Base-by-base conservation (phyloP, 2,329 filamentous ascomycete species). In the Drechslera avenae region DNA sequence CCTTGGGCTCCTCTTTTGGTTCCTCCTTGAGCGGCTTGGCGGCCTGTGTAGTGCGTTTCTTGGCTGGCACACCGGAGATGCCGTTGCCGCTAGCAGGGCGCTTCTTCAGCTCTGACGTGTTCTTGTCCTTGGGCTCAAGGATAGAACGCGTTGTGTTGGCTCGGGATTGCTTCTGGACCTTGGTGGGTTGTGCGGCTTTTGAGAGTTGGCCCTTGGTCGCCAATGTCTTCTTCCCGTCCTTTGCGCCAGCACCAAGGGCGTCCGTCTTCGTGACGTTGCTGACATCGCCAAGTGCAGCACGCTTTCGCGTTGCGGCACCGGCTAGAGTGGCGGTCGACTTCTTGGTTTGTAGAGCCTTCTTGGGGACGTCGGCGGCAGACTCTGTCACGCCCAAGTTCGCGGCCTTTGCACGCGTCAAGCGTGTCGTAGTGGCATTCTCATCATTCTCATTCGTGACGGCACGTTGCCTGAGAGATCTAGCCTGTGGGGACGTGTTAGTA, bases 251-350 rank as follows among this genome's bases (percentile, higher is more conserved):
- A 55, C 62, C 68, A 13, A 60, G 55, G 30, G 45, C 54, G 16
- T 90, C 89, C 39, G 83, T 82, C 75, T 97, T 97, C 66, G 86
- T 86, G 58, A 96, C 88, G 78, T 99, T 99, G 83, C 91, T 97
- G 64, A 97, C 89, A 79, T 99, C 94, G 51, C 90, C 91, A 31
- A 99, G 83, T 40, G 90, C 92, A 65, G 88, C 84, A 70, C 94
- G 90, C 79, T 89, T 94, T 69, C 88, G 83, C 54, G 80, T 72
- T 44, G 60, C 80, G 39, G 76, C 72, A 40, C 80, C 67, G 23
- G 57, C 56, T 21, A 73, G 53, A n/a, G 67, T 64, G 34, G 68
- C 61, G 42, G 69, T 70, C 4, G 76, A 72, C 64, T 78, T 78
- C 69, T 79, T 79, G 30, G 75, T 71, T 34, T 67, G 66, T 40